Conservation (phyloP, 495 filamentous ascomycete genomes). For the Beverwykella pulmonaria region DNA sequence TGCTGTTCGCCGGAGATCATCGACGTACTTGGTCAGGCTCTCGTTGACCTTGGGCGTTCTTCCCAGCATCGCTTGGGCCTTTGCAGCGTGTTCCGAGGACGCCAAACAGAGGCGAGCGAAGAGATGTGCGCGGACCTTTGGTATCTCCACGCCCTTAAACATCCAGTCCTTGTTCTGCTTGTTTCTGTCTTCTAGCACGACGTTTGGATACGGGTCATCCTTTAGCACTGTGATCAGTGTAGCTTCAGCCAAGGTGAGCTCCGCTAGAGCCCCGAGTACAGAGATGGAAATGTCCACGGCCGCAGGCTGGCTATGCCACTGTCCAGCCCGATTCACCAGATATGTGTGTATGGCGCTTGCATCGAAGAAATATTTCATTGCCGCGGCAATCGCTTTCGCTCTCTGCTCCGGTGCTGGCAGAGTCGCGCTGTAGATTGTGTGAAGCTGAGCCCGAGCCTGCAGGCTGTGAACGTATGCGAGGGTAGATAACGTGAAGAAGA, state of each 20-base stretch:
- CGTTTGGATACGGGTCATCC: conserved; percentile 86
- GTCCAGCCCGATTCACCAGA: conserved; percentile 55
- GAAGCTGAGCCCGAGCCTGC: conserved; percentile 65
- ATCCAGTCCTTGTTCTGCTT: conserved; percentile 87
- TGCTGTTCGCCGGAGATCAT: conserved; percentile 71
- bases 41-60: conserved; percentile 59
- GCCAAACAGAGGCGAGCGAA: conserved; percentile 88
- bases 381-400: conserved; percentile 67
- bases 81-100: conserved; percentile 66
- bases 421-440: conserved; percentile 57
- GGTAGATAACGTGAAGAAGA: conserved; percentile 75
- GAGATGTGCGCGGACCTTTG: conserved; percentile 82
- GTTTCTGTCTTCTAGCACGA: conserved; percentile 74
- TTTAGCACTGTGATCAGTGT: conserved; percentile 88
- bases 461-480: conserved; percentile 72
- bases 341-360: conserved; percentile 78
- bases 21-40: conserved; percentile 67
- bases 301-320: conserved; percentile 41
- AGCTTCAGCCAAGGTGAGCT: conserved; percentile 80
- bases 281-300: conserved; percentile 64
- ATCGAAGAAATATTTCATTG: conserved; percentile 75
- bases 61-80: conserved; percentile 59
- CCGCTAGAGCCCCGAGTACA: conserved; percentile 69
- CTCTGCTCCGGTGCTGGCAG: conserved; percentile 68
- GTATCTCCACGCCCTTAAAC: conserved; percentile 81